Evolutionary conservation across 2,329 filamentous ascomycete genomes (phyloP).

Genomic region (Fusarium duplospermum): DNA sequence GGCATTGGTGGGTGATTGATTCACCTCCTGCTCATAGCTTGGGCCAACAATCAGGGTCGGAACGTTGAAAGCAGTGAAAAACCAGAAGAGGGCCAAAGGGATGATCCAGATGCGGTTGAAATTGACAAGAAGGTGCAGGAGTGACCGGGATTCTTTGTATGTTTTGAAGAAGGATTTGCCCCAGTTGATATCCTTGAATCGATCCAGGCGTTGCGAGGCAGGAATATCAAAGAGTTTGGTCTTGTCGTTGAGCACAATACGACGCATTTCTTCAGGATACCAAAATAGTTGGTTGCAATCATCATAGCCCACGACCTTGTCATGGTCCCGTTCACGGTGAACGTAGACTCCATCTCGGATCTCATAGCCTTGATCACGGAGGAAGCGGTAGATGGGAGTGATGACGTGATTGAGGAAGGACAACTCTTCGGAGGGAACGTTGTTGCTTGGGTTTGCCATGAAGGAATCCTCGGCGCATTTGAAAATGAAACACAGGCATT

Average conservation of each 20-base stretch:
- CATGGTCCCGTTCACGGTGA: background rate
- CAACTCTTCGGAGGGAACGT: background rate
- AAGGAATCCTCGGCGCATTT: background rate
- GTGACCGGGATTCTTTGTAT: background rate
- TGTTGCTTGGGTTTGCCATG: background rate
- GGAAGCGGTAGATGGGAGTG: background rate
- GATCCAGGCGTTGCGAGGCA: background rate
- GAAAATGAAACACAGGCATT: background rate
- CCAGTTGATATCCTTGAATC: background rate
- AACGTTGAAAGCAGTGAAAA: background rate
- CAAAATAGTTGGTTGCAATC: background rate
- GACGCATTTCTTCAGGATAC: background rate
- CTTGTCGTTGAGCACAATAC: background rate
- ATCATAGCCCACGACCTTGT: background rate
- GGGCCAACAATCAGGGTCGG: background rate
- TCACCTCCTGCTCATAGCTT: background rate
- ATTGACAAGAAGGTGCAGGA: background rate
- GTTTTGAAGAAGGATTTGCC: background rate
- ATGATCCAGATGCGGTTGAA: conserved; percentile 2
- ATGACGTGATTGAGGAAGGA: background rate
- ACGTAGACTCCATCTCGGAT: background rate
- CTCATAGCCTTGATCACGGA: background rate
- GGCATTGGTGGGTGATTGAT: background rate
- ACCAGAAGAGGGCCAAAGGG: background rate
- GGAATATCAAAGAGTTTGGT: background rate